Base-by-base conservation (phyloP, 305 asterid genomes). In the Fraxinus angustifolia region DNA sequence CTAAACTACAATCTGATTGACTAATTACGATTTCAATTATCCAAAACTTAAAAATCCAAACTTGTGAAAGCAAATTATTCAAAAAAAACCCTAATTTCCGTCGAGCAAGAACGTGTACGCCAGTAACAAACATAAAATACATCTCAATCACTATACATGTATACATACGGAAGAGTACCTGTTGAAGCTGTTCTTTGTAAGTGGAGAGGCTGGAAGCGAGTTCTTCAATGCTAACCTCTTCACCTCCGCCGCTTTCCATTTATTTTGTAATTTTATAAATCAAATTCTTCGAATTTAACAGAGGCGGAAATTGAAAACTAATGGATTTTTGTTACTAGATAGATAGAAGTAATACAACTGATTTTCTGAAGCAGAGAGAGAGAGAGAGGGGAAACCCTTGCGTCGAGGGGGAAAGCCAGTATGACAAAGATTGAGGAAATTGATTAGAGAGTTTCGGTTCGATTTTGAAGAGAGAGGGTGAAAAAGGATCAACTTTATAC, bases 161-260 rank as follows among this genome's bases (percentile, higher is more conserved):
- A 75, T n/a, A 16, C 73, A 28, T 16, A 60, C 28, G 33, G 58
- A 75, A 35, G 5, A 31, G 75, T 78, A 95, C 99, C 97, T 95
- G 97, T 48, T 83, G 91, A 85, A 95, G 99, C 93, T 95, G 98
- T 33, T 93, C 92, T 88, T 87, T 89, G 89, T 95, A 92, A 34
- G 97, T 94, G 36, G 97, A 88, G 34, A 95, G 95, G 85, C 90
- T 95, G 36, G 92, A 90, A 40, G 91, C 93, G 87, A 95, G 91
- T 84, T 95, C 97, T 82, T 91, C 92, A 80, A 91, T 90, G 89
- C 87, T 95, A 80, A 94, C 93, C 85, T 90, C 98, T 78, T 95
- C 99, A 35, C 87, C 92, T 73, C 91, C 96, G 78, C 88, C 91
- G 85, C 81, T 78, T 75, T 90, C 89, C 89, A 89, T 84, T 62